These are phyloP conservation scores for Spinellus fusiger DNA, from an alignment of 192 early-diverging fungal species.

Conservation along the genomic window DNA sequence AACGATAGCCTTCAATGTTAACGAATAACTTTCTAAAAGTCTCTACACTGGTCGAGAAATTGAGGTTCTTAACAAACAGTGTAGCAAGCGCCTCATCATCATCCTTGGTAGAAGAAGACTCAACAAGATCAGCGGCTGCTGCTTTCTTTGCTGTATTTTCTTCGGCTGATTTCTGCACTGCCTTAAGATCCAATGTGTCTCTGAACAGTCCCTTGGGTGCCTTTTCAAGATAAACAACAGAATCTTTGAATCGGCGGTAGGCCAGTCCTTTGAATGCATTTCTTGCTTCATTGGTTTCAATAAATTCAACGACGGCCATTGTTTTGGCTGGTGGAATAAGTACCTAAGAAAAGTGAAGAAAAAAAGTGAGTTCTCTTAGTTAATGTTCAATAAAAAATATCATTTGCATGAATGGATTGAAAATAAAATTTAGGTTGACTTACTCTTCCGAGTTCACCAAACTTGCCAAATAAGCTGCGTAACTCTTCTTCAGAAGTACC, in stretches of 20 bases:
- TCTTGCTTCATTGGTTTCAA: conserved; percentile 85
- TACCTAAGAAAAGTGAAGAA: conserved; percentile 27
- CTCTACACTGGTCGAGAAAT: conserved; percentile 84
- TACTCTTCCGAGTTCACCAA: conserved; percentile 86
- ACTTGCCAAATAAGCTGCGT: conserved; percentile 72
- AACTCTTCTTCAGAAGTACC: conserved; percentile 81
- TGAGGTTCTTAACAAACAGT: conserved; percentile 95
- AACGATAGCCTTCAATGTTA: conserved; percentile 71
- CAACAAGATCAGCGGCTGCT: conserved; percentile 31
- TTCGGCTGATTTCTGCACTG: conserved; percentile 26
- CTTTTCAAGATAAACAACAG: conserved; percentile 90
- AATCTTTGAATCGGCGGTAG: conserved; percentile 86
- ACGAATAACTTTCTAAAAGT: conserved; percentile 68
- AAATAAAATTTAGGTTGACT: conserved; percentile 3
- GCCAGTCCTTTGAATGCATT: conserved; percentile 84
- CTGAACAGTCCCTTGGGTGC: conserved; percentile 83
- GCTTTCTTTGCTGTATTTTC: conserved; percentile 36
- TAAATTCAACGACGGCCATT: conserved; percentile 90
- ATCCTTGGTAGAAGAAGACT: conserved; percentile 33
- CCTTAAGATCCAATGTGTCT: conserved; percentile 43
- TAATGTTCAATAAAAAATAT: conserved; percentile 1
- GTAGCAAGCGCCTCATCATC: conserved; percentile 62
- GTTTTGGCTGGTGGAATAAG: conserved; percentile 89
- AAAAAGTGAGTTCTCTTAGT: background rate
- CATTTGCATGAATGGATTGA: background rate